Percentiles rank a stretch among this genome's conserved stretches.
These are phyloP conservation scores for Coemansia sp. DNA, from an alignment of 192 early-diverging fungal species.

Conservation along the genomic window DNA sequence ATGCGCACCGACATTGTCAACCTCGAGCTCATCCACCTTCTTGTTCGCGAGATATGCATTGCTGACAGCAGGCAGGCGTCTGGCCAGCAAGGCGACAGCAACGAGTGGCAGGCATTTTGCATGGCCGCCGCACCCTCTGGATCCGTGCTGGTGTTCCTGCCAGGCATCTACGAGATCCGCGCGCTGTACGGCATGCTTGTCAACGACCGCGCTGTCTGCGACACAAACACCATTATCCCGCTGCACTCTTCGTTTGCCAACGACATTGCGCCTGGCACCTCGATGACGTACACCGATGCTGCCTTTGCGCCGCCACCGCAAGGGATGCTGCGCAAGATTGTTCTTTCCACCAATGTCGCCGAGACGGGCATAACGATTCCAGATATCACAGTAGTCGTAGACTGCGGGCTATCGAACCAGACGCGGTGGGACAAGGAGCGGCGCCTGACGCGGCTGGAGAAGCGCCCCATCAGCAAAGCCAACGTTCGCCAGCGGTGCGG, in stretches of 20 bases:
- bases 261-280: constrained; percentile 9
- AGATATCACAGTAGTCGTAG: constrained; percentile 71
- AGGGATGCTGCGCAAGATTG: constrained; percentile 71
- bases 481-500: constrained; percentile 63
- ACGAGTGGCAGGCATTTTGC: neutral
- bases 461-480: constrained; percentile 51
- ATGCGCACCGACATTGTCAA: constrained; percentile 58
- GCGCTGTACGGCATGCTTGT: constrained; percentile 62
- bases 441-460: constrained; percentile 62
- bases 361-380: constrained; percentile 66
- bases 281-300: constrained; percentile 48
- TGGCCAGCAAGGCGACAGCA: neutral
- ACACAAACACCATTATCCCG: constrained; percentile 57
- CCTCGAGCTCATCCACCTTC: constrained; percentile 62
- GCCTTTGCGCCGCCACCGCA: constrained; percentile 44
- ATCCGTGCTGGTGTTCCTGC: constrained; percentile 70
- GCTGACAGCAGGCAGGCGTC: neutral
- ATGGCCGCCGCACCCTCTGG: constrained; percentile 26
- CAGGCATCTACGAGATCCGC: constrained; percentile 75
- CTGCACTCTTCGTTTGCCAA: constrained; percentile 60
- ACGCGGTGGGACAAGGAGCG: constrained; percentile 59
- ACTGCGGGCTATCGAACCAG: constrained; percentile 69
- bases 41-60: constrained; percentile 56
- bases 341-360: constrained; percentile 88
- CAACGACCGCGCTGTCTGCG: neutral